Conservation (phyloP, 1,139 yeast species). For the Petasospora rhodanensis region DNA sequence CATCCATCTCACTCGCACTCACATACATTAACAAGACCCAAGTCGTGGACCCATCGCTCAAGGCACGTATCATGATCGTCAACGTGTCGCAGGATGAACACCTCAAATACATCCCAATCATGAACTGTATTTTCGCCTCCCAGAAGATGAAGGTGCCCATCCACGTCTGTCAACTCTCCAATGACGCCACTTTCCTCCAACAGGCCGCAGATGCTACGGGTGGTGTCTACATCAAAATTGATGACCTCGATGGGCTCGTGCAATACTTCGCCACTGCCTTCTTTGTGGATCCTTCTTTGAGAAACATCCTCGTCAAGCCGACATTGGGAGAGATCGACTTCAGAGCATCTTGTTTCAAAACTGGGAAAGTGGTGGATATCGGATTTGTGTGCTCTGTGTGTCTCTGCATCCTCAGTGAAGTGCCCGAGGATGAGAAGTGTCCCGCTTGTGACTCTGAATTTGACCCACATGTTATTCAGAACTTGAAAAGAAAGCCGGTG, state of each 20-base stretch:
- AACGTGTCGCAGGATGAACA: constrained; percentile 76
- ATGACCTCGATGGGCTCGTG: constrained; percentile 72
- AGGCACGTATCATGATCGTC: constrained; percentile 69
- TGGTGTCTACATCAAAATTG: constrained; percentile 78
- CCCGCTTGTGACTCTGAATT: constrained; percentile 67
- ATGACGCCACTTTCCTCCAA: constrained; percentile 78
- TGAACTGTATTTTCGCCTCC: constrained; percentile 96
- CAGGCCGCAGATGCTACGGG: constrained; percentile 95
- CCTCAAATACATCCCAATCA: constrained; percentile 82
- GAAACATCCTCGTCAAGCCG: constrained; percentile 74
- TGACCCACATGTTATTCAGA: constrained; percentile 53
- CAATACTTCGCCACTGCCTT: constrained; percentile 68
- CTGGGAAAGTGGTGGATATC: constrained; percentile 83
- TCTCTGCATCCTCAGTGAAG: constrained; percentile 61
- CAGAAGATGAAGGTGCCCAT: constrained; percentile 87
- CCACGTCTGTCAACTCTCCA: constrained; percentile 83
- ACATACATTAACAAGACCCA: constrained; percentile 73
- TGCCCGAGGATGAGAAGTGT: constrained; percentile 49
- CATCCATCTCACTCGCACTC: constrained; percentile 45
- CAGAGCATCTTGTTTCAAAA: constrained; percentile 88
- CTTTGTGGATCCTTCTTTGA: constrained; percentile 76
- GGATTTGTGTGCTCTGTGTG: constrained; percentile 97
- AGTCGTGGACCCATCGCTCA: constrained; percentile 49
- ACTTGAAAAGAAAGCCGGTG: constrained; percentile 50
- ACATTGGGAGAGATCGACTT: constrained; percentile 86